Base-by-base conservation (phyloP, 495 filamentous ascomycete species). In the Parathielavia hyrcaniae region DNA sequence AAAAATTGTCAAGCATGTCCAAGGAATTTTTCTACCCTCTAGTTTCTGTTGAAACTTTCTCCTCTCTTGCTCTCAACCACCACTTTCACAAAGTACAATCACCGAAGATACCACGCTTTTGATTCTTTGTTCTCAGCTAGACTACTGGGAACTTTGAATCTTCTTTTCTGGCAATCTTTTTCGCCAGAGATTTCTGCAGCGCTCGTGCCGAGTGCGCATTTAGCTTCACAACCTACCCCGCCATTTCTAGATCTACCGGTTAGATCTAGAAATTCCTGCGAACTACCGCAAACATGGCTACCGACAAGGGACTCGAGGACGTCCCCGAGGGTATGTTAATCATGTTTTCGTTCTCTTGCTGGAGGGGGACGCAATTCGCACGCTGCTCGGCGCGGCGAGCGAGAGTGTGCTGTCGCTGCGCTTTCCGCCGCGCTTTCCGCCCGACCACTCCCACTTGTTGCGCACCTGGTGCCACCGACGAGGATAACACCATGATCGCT, bases 231-330 rank as follows among this genome's bases (percentile, higher is more conserved):
- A 30, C 26, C 61, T 69, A 72, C 77, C 77, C 75, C 75, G 72
- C 73, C 69, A 72, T 65, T 78, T 77, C 75, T 79, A 81, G 78
- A 75, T 80, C 71, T 67, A 78, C 82, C 71, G 77, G 65, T 85
- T 87, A 86, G 86, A 85, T 91, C 87, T 79, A 72, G 77, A 76
- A 71, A 68, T 69, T 66, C 68, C 71, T 68, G 66, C 63, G 61
- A 71, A 71, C 64, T 30, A 77, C 75, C 83, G 83, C 89, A 91
- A 97, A 86, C 82, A 97, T 97, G 91, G 90, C 90, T 87, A 81
- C 79, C 68, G 88, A 90, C 65, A 95, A 96, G 81, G 91, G 91
- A 75, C 88, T 97, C 77, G 91, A 97, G 83, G 91, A 97, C 70
- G 83, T 97, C 76, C 84, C 86, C 67, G 89, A 92, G 79, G 81